Percentiles rank a stretch among this genome's conserved stretches.
These are phyloP conservation scores for Phaeodactylum tricornutum DNA, from an alignment of 108 stramenopile genomes.

Conservation along the genomic window DNA sequence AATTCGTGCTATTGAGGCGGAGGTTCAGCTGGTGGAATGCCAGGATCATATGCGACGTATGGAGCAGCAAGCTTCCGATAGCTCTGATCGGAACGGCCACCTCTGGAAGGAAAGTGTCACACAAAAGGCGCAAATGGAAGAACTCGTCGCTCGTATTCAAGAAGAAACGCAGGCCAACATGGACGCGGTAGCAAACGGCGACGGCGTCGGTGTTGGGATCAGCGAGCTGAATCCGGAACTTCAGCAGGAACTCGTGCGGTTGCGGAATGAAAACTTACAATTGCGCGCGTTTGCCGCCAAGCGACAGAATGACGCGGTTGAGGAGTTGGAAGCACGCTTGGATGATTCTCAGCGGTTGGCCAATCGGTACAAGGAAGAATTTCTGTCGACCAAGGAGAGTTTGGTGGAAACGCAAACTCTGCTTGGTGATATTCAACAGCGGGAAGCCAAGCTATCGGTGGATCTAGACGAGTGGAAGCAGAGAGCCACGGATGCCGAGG, in stretches of 20 bases:
- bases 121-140: conserved; percentile 52
- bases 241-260: conserved; percentile 47
- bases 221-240: conserved; percentile 78
- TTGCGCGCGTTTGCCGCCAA: conserved; percentile 68
- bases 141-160: conserved; percentile 34
- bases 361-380: conserved; percentile 60
- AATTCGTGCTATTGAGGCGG: conserved; percentile 52
- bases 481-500: no score
- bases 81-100: conserved; percentile 29
- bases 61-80: conserved; percentile 24
- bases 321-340: conserved; percentile 47
- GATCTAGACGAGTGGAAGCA: conserved; percentile 8
- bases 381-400: conserved; percentile 42
- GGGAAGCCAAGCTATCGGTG: background rate
- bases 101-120: conserved; percentile 24
- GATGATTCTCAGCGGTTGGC: conserved; percentile 49
- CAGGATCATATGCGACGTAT: conserved; percentile 33
- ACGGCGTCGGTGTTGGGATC: conserved; percentile 62
- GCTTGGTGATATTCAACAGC: background rate
- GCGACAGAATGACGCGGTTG: conserved; percentile 62
- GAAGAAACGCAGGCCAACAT: conserved; percentile 17
- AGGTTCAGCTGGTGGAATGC: conserved; percentile 60
- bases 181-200: conserved; percentile 10
- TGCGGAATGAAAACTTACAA: conserved; percentile 67
- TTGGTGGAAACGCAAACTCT: conserved; percentile 23